A percentile compares a stretch with the other conserved stretches of the same genome.
Evolutionary conservation across 1,139 yeast genomes (phyloP).

Genomic region (Saccharomyces hybrid): DNA sequence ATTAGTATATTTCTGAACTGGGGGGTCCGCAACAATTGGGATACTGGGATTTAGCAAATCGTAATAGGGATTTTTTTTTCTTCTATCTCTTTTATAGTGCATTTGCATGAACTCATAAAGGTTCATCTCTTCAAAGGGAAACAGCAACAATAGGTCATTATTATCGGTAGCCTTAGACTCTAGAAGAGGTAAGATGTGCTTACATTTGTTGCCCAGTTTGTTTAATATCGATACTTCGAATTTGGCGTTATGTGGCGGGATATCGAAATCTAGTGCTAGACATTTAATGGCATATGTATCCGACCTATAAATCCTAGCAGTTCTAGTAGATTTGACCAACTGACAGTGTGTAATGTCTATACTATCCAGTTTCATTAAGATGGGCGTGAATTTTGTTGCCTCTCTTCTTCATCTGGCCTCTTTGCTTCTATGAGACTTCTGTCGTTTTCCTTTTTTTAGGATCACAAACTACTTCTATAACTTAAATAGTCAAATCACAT

Average conservation of each 20-base stretch:
- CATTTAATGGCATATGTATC: constrained; percentile 18
- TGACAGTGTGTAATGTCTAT: constrained; percentile 7
- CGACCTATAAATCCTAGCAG: constrained; percentile 19
- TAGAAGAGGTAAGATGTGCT: constrained; percentile 17
- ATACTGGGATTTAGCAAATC: constrained; percentile 8
- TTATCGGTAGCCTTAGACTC: constrained; percentile 11
- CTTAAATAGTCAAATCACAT: neutral
- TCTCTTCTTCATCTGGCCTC: neutral
- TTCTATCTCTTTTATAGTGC: constrained; percentile 13
- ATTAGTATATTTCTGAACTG: constrained; percentile 9
- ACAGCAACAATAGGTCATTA: constrained; percentile 17
- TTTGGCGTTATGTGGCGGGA: constrained; percentile 28
- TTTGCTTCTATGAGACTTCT: neutral
- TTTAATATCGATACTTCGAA: constrained; percentile 21
- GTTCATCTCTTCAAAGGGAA: constrained; percentile 18
- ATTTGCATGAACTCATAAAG: constrained; percentile 20
- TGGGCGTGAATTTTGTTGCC: neutral
- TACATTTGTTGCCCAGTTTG: constrained; percentile 8
- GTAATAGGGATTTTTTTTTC: constrained; percentile 31
- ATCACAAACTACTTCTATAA: neutral
- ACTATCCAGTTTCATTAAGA: neutral
- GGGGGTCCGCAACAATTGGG: neutral
- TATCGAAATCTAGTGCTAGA: constrained; percentile 15
- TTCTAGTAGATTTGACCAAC: constrained; percentile 16
- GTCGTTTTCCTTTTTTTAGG: neutral